A percentile compares a stretch with the other conserved stretches of the same genome.
These are phyloP conservation scores for Arachnopeziza araneosa DNA, from an alignment of 2,329 filamentous ascomycete genomes.

Conservation along the genomic window DNA sequence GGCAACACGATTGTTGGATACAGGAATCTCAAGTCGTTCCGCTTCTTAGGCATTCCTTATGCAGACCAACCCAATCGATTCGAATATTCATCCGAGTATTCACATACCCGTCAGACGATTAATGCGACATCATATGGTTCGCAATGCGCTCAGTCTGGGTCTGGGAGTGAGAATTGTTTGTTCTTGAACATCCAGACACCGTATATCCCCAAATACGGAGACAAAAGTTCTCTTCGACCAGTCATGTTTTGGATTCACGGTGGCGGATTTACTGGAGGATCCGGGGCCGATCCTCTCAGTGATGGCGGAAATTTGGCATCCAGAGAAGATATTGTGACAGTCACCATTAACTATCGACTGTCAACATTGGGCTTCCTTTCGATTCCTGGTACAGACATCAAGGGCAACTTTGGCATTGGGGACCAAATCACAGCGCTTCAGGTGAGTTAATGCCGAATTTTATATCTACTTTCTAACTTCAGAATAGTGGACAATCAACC, in stretches of 20 bases:
- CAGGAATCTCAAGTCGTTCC: conserved; percentile 47
- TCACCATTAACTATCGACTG: conserved; percentile 26
- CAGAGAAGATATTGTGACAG: conserved; percentile 26
- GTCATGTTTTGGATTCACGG: conserved; percentile 30
- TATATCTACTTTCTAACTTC: not conserved
- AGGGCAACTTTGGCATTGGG: conserved; percentile 46
- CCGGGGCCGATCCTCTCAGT: conserved; percentile 18
- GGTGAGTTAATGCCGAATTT: conserved; percentile 15
- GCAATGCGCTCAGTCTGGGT: conserved; percentile 30
- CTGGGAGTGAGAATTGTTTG: conserved; percentile 28
- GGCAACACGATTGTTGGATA: conserved; percentile 44
- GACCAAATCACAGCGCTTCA: conserved; percentile 45
- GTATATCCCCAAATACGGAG: conserved; percentile 21
- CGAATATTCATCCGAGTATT: conserved; percentile 40
- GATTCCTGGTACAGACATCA: conserved; percentile 44
- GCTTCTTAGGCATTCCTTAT: conserved; percentile 29
- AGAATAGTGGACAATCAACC: conserved; percentile 41
- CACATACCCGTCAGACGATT: conserved; percentile 38
- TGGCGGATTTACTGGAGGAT: conserved; percentile 31
- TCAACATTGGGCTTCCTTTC: conserved; percentile 35
- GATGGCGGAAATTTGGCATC: conserved; percentile 27
- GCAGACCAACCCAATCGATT: conserved; percentile 21
- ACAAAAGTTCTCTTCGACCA: conserved; percentile 28
- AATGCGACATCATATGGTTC: conserved; percentile 39
- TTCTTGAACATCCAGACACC: conserved; percentile 36